These are phyloP conservation scores for Gossypium gossypioides DNA, from an alignment of 441 rosid species.

Conservation along the genomic window DNA sequence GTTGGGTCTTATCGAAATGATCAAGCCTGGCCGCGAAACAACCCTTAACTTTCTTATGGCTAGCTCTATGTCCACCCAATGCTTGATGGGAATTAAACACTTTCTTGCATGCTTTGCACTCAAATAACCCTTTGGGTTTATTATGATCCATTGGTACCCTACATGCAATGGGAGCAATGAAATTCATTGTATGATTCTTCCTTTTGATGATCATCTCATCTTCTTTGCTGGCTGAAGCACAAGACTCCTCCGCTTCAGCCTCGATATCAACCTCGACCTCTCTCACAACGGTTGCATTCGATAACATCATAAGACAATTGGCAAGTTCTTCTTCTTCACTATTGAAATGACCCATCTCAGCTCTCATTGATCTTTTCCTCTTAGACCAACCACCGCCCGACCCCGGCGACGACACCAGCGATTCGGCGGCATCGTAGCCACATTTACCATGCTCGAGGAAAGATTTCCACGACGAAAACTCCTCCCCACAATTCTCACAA, in stretches of 20 bases:
- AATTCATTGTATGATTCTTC: conserved; percentile 17
- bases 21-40: conserved; percentile 74
- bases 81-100: conserved; percentile 96
- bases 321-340: conserved; percentile 94
- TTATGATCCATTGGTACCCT: conserved; percentile 13
- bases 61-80: conserved; percentile 92
- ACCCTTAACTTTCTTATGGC: conserved; percentile 97
- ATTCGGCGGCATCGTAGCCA: conserved; percentile 33
- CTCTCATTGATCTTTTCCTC: conserved; percentile 45
- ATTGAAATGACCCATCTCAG: conserved; percentile 29
- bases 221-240: conserved; percentile 60
- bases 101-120: conserved; percentile 93
- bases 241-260: conserved; percentile 44
- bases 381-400: conserved; percentile 41
- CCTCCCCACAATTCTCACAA: conserved; percentile 65
- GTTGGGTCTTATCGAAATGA: conserved; percentile 25
- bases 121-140: conserved; percentile 53
- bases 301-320: conserved; percentile 82
- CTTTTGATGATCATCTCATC: conserved; percentile 19
- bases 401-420: conserved; percentile 36
- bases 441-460: conserved; percentile 62
- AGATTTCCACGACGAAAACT: conserved; percentile 60
- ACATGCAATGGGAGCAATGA: conserved; percentile 24
- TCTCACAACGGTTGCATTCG: conserved; percentile 39
- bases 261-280: conserved; percentile 4